Evolutionary conservation across 2,329 filamentous ascomycete genomes (phyloP), one percentile per base, ranked within the genome.

Genomic region (Fusarium chaquense): DNA sequence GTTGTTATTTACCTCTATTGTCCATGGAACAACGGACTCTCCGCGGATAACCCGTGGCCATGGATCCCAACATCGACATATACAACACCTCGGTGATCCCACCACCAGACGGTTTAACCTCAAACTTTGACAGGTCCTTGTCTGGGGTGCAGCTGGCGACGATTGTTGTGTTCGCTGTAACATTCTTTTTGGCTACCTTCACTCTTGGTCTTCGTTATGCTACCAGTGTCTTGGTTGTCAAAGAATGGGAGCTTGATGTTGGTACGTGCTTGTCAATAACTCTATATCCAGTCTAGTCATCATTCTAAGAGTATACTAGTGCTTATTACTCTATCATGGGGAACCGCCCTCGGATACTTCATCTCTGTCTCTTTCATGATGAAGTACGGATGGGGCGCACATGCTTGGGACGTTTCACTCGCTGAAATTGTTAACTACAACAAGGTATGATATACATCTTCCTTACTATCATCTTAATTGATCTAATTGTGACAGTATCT

Each of bases 361-460:
- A 26, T 59, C 40, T 56, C 50, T 10, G 40, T 56, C 13, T 45
- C 24, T 20, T 56, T 59, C 6, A 46, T 57, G 33, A 59, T 59
- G 40, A 59, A 46, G 50, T 59, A 56, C 3, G 50, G 57, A 18
- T 56, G 57, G 57, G 57, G 57, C 0, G 38, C 50, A 6, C 41
- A 59, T 40, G 40, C 32, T 33, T 57, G 55, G 45, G 46, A 58
- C 24, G 46, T 58, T 4, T 41, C 55, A 1, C 28, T 58, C 10
- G 55, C 46, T 5, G 46, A 58, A 6, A 1, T 52, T 10, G 36
- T 16, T 16, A 22, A 58, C 10, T 58, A 52, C 13, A 58, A 51
- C 7, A 52, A 43, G 36, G 46, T 58, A n/a, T 2, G 11, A 9
- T 9, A 24, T 2, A 9, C 15, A 22, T 5, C 2, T 15, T 41